Base-by-base conservation (phyloP, 345 rosid genomes). In the rapeseed (Brassica napus) region DNA sequence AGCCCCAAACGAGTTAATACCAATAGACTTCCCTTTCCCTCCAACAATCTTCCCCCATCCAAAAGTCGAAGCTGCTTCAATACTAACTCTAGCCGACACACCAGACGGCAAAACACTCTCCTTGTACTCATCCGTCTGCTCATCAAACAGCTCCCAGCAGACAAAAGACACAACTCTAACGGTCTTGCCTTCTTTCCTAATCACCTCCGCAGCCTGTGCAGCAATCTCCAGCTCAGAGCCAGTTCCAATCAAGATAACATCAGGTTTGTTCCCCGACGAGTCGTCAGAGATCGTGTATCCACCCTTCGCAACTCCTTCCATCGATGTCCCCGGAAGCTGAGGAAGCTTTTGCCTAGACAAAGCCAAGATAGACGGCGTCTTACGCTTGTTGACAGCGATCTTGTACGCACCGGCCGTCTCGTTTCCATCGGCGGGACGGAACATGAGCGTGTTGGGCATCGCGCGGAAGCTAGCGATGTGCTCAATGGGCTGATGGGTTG, bases 391-490 rank as follows among this genome's bases (percentile, higher is more conserved):
- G 47, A 92, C 88, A 12, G 98, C 99, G 63, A 93, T 89, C 65
- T 83, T 93, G 87, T 96, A 96, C 1, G 98, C 92, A 10, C 99
- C 99, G 8, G 99, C 97, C 28, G 98, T 96, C 78, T 96, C 99
- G 32, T 89, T 96, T 57, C 98, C 99, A 30, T 96, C 99, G 73
- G 99, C 99, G 11, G 99, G 99, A 59, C 99, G 98, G 82, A 96
- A 87, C 99, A 96, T 96, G 52, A 96, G 81, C 34, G 86, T 78
- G 85, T 93, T 96, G 54, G 99, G 98, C 98, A 96, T 96, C 37
- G 99, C 99, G 62, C 99, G 97, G 94, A 96, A 93, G 76, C 99
- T 96, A 6, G 99, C 97, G 58, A 96, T 15, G 88, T 96, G 98
- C 81, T 96, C 99, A 37, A 96, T 84, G 34, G 99, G 98, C 82